These are phyloP conservation scores for Suillus decipiens DNA, from an alignment of 768 basidiomycete species.

Conservation along the genomic window DNA sequence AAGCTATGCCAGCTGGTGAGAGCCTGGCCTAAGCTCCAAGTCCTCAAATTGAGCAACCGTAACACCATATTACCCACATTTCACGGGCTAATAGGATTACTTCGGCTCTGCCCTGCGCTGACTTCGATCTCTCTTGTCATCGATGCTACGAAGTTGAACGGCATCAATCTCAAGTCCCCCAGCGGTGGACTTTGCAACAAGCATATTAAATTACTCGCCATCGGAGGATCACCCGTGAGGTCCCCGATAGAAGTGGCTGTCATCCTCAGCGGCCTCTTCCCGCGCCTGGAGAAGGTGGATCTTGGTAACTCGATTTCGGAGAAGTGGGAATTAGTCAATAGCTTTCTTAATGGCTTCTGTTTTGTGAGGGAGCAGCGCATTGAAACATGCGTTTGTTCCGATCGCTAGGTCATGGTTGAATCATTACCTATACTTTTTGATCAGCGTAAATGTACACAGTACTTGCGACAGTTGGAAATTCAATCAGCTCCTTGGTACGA, in stretches of 20 bases:
- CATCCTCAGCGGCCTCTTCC: conserved; percentile 18
- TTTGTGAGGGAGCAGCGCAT: neutral
- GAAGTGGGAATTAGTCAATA: neutral
- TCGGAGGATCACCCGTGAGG: conserved; percentile 23
- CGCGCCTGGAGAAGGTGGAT: conserved; percentile 21
- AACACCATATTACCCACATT: conserved; percentile 19
- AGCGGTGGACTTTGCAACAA: neutral
- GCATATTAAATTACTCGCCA: conserved; percentile 10
- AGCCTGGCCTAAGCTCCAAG: conserved; percentile 26
- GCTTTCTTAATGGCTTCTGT: neutral
- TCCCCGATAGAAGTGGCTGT: conserved; percentile 16
- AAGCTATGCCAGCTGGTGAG: conserved; percentile 18
- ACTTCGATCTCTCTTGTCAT: conserved; percentile 22
- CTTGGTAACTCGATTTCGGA: neutral
- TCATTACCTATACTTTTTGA: neutral
- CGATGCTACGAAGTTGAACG: conserved; percentile 11
- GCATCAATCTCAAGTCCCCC: neutral
- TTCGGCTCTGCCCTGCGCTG: conserved; percentile 17
- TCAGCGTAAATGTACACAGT: neutral
- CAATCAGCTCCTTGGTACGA: too few species aligned
- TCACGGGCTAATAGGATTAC: conserved; percentile 15
- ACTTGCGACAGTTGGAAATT: neutral
- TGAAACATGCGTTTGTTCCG: neutral
- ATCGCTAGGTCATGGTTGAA: neutral
- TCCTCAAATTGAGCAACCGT: conserved; percentile 19